Base-by-base conservation (phyloP, 148 eudicot species). In the Fagopyrum esculentum region DNA sequence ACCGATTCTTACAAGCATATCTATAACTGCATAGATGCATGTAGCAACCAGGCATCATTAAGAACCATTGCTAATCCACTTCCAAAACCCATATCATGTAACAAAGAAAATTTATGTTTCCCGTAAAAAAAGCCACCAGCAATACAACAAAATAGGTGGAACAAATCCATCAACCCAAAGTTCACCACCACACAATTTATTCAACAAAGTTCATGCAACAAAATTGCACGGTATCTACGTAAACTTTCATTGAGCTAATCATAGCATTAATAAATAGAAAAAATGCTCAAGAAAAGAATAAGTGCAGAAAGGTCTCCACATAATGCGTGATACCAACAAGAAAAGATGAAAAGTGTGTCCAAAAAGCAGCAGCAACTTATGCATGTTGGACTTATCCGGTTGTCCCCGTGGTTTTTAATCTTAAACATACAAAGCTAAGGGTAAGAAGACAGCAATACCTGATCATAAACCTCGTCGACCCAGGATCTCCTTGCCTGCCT, bases 401-500 rank as follows among this genome's bases (percentile, higher is more conserved):
- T 35, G 2, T 35, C 47, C 71, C 71, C 19, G 15, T 66, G 71
- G 47, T 40, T 43, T 8, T 43, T 4, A 40, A 40, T 13, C 47
- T 66, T 66, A 9, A 60, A 60, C 68, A 64, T 35, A 5, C 70
- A 64, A 13, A 64, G 35, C 15, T 13, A 66, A 29, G 71, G 8
- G 16, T 6, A 64, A 43, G 22, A 35, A 6, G 71, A 17, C 17
- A 60, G 35, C 47, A 78, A 73, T 87, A 95, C 98, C 98, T 95
- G 76, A 95, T 86, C 96, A 95, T 89, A 81, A 95, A 95, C 81
- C 97, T 84, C 69, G 99, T 90, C 74, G 99, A 95, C 63, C 99
- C 99, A 29, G 94, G 99, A 89, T 95, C 99, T 64, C 99, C 99
- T 82, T 95, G 99, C 79, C 99, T 90, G 51, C 96, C 99, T 63